Conservation (phyloP, 2,329 filamentous ascomycete genomes). For the Cercospora zeae-maydis region DNA sequence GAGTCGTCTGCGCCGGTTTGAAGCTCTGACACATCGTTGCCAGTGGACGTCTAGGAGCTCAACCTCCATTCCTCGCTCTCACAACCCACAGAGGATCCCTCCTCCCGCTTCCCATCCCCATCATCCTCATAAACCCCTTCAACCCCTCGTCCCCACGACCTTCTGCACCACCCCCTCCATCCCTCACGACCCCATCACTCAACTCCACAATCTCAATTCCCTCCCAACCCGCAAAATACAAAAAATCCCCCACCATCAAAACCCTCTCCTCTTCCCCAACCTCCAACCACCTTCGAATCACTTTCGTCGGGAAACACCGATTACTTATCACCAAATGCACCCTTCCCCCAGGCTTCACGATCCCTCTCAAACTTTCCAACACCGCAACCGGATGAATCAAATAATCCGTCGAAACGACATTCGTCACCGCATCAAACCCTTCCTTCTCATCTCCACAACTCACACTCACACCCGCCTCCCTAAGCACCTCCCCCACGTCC, state of each 20-base stretch:
- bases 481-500: conserved; percentile 29
- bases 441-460: too few relatives aligned
- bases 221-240: conserved; percentile 51
- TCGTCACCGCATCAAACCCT: conserved; percentile 48
- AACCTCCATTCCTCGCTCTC: conserved; percentile 31
- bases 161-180: conserved; percentile 11
- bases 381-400: conserved; percentile 47
- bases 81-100: conserved; percentile 48
- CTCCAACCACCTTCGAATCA: conserved; percentile 48
- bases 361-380: conserved; percentile 41
- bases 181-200: conserved; percentile 39
- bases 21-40: too few relatives aligned
- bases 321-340: conserved; percentile 53
- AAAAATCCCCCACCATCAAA: conserved; percentile 51
- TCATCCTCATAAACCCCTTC: conserved; percentile 33
- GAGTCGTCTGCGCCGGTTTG: too few relatives aligned
- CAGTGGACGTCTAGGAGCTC: too few relatives aligned
- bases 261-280: conserved; percentile 46
- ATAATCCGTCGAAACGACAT: conserved; percentile 53
- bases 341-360: conserved; percentile 42
- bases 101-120: conserved; percentile 31
- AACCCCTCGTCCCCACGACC: conserved; percentile 16
- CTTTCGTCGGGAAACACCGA: conserved; percentile 54
- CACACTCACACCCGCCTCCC: conserved; percentile 13
- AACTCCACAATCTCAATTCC: conserved; percentile 53